Percentiles rank a stretch among this genome's conserved stretches.
Evolutionary conservation across 164 flowering plant genomes (phyloP).

Genomic region (Aristolochia californica): DNA sequence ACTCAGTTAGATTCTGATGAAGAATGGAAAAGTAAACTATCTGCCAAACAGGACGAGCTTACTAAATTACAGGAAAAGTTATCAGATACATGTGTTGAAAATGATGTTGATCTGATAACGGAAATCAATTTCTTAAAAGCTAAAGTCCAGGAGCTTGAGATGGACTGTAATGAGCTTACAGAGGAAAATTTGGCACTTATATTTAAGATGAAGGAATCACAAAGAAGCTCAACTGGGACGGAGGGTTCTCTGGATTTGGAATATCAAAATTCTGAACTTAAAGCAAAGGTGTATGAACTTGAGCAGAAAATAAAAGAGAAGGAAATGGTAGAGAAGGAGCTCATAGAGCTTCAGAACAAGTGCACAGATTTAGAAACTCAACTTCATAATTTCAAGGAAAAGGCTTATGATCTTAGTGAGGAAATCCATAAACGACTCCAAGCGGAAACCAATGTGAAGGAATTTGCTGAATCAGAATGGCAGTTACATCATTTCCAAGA

Average conservation of each 20-base stretch:
- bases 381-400: conserved; percentile 26
- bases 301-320: conserved; percentile 22
- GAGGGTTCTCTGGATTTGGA: conserved; percentile 11
- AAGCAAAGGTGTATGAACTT: conserved; percentile 13
- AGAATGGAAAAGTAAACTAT: conserved; percentile 26
- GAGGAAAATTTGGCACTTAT: conserved; percentile 50
- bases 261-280: conserved; percentile 18
- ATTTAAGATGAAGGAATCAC: conserved; percentile 36
- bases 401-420: conserved; percentile 24
- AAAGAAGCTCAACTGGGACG: conserved; percentile 9
- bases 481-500: conserved; percentile 14
- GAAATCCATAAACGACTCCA: conserved; percentile 20
- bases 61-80: not conserved
- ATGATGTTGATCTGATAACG: conserved; percentile 16
- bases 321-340: conserved; percentile 11
- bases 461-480: conserved; percentile 21
- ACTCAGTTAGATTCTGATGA: conserved; percentile 25
- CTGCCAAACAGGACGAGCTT: conserved; percentile 35
- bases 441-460: conserved; percentile 15
- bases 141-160: conserved; percentile 53
- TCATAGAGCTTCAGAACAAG: conserved; percentile 19
- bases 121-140: conserved; percentile 32
- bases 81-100: not conserved
- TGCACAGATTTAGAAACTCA: conserved; percentile 32
- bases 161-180: conserved; percentile 52